Evolutionary conservation across 2,329 filamentous ascomycete species (phyloP), one percentile per base, ranked within the genome.

Genomic region (Scedosporium boydii): DNA sequence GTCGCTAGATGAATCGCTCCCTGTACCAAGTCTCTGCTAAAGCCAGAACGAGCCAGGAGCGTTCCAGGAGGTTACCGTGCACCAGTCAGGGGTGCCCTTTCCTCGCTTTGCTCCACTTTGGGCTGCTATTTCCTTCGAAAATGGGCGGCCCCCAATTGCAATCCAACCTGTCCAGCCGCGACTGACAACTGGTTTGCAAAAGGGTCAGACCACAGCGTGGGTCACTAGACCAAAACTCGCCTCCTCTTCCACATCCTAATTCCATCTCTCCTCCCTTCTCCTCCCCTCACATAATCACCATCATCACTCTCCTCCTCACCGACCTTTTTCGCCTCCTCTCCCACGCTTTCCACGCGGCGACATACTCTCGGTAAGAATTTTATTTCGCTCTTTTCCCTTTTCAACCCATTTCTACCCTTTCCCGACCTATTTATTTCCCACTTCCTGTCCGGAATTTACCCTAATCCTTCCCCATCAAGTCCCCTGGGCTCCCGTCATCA

Each of bases 351-450:
- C 18, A 21, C 51, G 23, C 23, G 51, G 21, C 51, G 18, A 38
- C 27, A 64, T 60, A n/a, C 29, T 48, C 59, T 44, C 56, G 55
- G 48, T 62, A 60, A 59, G 46, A 21, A 42, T 59, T 56, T 48
- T 12, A 16, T 48, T 34, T 34, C 48, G 29, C 62, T 65, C 21
- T 60, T 60, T 59, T 57, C 58, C 57, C 27, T 64, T 64, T 64
- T 6, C 34, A 38, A 61, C 65, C 66, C 63, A 62, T 59, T 65
- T 64, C 62, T 61, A 65, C 65, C 64, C 62, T 55, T 55, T 65
- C 63, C 65, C 62, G 63, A 61, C 64, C 64, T 67, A 64, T 65
- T 64, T 63, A 58, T 62, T 63, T 59, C 63, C 63, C 57, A 51
- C 61, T 63, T 61, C 64, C 63, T 65, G 60, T 64, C 59, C 64